Percentiles rank a stretch among this genome's conserved stretches.
Conservation (phyloP, 75 land plant species). For the Pinus tabuliformis region DNA sequence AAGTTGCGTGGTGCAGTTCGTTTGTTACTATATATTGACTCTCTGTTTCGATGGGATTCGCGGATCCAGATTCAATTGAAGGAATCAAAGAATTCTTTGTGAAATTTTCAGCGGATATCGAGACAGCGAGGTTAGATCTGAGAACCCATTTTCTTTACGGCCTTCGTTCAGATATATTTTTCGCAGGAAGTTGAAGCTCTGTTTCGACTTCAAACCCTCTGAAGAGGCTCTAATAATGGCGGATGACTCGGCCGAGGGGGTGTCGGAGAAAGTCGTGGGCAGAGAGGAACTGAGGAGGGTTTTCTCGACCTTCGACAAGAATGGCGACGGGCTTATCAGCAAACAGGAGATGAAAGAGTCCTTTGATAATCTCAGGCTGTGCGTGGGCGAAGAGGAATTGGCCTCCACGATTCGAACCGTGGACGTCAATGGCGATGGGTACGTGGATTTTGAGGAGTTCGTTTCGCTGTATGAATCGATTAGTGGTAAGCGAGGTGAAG, state of each 20-base stretch:
- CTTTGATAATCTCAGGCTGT: constrained; percentile 39
- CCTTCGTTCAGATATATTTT: neutral
- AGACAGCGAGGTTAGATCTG: neutral
- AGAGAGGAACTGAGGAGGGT: constrained; percentile 36
- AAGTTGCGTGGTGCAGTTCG: no score
- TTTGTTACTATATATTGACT: no score
- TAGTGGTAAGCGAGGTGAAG: neutral
- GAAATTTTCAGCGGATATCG: neutral
- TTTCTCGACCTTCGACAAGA: constrained; percentile 68
- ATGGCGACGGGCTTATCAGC: constrained; percentile 74
- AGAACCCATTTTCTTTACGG: constrained; percentile 5
- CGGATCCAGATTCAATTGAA: no score
- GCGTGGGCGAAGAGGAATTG: constrained; percentile 9
- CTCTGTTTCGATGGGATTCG: no score
- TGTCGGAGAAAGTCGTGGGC: neutral
- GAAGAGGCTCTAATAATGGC: neutral
- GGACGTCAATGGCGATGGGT: constrained; percentile 69
- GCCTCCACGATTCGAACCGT: constrained; percentile 30
- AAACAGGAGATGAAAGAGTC: constrained; percentile 59
- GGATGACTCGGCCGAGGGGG: neutral
- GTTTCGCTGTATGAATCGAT: constrained; percentile 21
- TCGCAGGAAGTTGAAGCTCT: neutral
- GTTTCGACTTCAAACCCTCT: neutral
- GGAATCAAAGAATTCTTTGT: no score
- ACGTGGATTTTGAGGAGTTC: constrained; percentile 69